Conservation (phyloP, 306 rosid species). For the Astragalus glycyphyllos region DNA sequence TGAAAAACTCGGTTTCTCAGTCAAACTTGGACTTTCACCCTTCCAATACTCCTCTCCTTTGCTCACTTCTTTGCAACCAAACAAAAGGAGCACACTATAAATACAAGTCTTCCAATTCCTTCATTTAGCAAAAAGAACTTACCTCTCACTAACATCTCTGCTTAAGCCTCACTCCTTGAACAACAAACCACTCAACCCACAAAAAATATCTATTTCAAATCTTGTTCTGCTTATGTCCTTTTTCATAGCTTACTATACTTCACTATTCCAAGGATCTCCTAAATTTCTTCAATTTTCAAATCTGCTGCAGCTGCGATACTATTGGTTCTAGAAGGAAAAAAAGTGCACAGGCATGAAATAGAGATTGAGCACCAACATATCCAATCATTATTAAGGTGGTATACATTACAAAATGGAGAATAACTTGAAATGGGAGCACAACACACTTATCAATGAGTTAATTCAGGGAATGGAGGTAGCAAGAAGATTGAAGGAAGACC, state of each 20-base stretch:
- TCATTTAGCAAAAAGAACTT: slow-evolving; percentile 12
- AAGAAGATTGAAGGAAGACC: slow-evolving; percentile 65
- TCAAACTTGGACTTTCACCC: slow-evolving; percentile 63
- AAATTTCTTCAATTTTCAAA: slow-evolving; percentile 34
- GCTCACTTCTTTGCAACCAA: slow-evolving; percentile 27
- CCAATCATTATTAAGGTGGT: slow-evolving; percentile 1
- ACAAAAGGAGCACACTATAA: slow-evolving; percentile 39
- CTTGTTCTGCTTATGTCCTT: slow-evolving; percentile 44
- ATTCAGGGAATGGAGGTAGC: slow-evolving; percentile 85
- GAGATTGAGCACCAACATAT: slow-evolving; percentile 5
- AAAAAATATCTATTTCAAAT: background rate
- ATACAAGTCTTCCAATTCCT: slow-evolving; percentile 24
- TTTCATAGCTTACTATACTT: slow-evolving; percentile 43
- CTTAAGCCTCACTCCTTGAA: slow-evolving; percentile 10
- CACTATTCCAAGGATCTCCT: slow-evolving; percentile 34
- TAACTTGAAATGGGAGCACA: slow-evolving; percentile 67
- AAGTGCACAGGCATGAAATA: slow-evolving; percentile 28
- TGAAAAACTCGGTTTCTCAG: slow-evolving; percentile 72
- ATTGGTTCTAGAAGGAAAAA: slow-evolving; percentile 34
- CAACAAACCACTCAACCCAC: background rate
- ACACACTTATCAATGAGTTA: slow-evolving; percentile 65
- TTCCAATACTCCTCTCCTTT: background rate
- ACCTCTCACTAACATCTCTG: slow-evolving; percentile 10
- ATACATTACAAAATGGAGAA: slow-evolving; percentile 59
- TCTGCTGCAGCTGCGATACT: slow-evolving; percentile 30